Evolutionary conservation across 257 asterid genomes (phyloP).

Genomic region (Linaria vulgaris): DNA sequence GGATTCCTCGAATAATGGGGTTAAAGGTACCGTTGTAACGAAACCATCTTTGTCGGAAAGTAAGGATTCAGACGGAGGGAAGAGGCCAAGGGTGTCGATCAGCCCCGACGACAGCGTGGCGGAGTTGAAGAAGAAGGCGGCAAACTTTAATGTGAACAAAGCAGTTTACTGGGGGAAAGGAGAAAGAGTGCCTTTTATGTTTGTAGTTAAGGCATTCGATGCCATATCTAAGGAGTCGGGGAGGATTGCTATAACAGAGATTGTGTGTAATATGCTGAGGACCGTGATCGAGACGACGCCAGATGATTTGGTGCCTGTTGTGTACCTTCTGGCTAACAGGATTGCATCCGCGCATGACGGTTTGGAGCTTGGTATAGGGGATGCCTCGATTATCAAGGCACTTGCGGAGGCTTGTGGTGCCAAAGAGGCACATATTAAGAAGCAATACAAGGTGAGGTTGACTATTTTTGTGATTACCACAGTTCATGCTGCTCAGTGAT

Average conservation of each 20-base stretch:
- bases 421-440: constrained; percentile 72
- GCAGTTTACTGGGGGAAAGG: constrained; percentile 86
- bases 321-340: constrained; percentile 72
- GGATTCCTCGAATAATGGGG: constrained; percentile 24
- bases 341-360: constrained; percentile 91
- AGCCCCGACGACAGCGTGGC: constrained; percentile 59
- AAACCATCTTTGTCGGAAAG: constrained; percentile 9
- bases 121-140: constrained; percentile 75
- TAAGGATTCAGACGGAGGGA: constrained; percentile 31
- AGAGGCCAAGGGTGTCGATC: constrained; percentile 47
- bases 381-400: constrained; percentile 74
- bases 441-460: constrained; percentile 60
- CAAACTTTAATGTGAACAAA: constrained; percentile 56
- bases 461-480: no score
- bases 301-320: constrained; percentile 70
- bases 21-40: neutral
- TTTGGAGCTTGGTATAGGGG: constrained; percentile 94
- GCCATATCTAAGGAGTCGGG: constrained; percentile 79
- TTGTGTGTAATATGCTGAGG: constrained; percentile 84
- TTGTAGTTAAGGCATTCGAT: constrained; percentile 77
- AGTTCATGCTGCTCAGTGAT: no score
- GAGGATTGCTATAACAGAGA: constrained; percentile 76
- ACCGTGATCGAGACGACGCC: constrained; percentile 84
- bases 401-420: constrained; percentile 95
- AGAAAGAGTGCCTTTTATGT: constrained; percentile 87